phyloP scores from a whole-genome alignment of 441 rosid genomes.

The Kokia cookei region DNA sequence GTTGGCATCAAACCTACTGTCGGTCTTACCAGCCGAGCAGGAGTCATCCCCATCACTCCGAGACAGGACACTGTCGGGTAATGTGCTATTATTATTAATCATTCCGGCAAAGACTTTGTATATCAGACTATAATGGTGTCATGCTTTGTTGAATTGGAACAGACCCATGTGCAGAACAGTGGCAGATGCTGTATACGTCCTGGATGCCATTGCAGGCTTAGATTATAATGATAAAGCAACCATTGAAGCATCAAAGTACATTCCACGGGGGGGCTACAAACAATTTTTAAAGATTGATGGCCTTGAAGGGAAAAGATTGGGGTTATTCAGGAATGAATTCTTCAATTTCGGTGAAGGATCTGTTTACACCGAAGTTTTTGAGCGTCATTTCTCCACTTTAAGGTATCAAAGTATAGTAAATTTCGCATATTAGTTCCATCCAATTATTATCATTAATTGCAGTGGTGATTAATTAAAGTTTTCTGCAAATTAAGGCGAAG shows the following conservation, averaged over 20 bases:
- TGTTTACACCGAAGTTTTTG: background rate
- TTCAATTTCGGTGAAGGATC: background rate
- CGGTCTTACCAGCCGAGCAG: conserved; percentile 48
- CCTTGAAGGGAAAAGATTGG: conserved; percentile 1
- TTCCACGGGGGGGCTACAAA: background rate
- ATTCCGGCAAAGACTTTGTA: background rate
- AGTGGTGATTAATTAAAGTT: background rate
- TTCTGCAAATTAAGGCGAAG: background rate
- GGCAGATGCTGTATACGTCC: background rate
- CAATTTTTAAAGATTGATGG: background rate
- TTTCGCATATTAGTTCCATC: background rate
- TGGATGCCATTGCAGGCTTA: background rate
- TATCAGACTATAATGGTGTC: background rate
- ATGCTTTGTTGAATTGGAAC: background rate
- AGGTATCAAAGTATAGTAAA: background rate
- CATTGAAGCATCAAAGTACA: background rate
- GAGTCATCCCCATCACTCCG: conserved; percentile 38
- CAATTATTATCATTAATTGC: background rate
- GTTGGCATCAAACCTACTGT: conserved; percentile 58
- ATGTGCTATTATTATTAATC: background rate
- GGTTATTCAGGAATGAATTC: background rate
- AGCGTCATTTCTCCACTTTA: background rate
- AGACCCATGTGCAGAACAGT: conserved; percentile 2
- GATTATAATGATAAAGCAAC: background rate
- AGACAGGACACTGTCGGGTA: conserved; percentile 50